A percentile compares a stretch with the other conserved stretches of the same genome.
phyloP scores from a whole-genome alignment of 345 rosid genomes.

The Boechera stricta region DNA sequence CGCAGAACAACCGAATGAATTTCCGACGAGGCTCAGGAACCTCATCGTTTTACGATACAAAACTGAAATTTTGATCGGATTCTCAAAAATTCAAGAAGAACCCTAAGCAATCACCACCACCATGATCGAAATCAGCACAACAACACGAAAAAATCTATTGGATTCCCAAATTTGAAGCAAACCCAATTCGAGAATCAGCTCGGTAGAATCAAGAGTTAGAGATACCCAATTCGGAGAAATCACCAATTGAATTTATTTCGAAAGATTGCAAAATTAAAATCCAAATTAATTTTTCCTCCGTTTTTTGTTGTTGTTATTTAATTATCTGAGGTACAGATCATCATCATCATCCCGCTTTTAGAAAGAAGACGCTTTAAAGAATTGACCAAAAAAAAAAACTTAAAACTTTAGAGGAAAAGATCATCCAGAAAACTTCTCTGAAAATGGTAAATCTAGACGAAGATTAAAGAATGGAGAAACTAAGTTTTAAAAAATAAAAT shows the following conservation, averaged over 20 bases:
- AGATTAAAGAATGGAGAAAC: constrained; percentile 11
- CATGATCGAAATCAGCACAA: not conserved
- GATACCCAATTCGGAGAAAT: not conserved
- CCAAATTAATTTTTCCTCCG: not conserved
- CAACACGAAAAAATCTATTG: not conserved
- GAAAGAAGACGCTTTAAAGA: constrained; percentile 19
- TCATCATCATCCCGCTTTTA: constrained; percentile 16
- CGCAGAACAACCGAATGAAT: constrained; percentile 97
- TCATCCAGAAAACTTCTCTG: constrained; percentile 8
- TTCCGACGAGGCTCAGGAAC: constrained; percentile 83
- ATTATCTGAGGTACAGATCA: constrained; percentile 25
- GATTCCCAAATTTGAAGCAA: constrained; percentile 9
- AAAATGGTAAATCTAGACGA: not conserved
- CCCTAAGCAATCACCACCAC: constrained; percentile 19
- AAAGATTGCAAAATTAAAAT: constrained; percentile 12
- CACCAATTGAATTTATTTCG: constrained; percentile 21
- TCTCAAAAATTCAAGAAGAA: not conserved
- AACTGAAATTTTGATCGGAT: constrained; percentile 24
- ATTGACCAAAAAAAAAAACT: not conserved
- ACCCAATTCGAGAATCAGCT: constrained; percentile 26
- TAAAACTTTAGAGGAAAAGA: constrained; percentile 14
- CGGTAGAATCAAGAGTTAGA: not conserved
- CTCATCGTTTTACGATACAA: constrained; percentile 55
- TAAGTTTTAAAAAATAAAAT: no score
- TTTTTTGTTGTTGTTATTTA: constrained; percentile 16